Base-by-base conservation (phyloP, 2,329 filamentous ascomycete species). In the Botryosphaeria dothidea region DNA sequence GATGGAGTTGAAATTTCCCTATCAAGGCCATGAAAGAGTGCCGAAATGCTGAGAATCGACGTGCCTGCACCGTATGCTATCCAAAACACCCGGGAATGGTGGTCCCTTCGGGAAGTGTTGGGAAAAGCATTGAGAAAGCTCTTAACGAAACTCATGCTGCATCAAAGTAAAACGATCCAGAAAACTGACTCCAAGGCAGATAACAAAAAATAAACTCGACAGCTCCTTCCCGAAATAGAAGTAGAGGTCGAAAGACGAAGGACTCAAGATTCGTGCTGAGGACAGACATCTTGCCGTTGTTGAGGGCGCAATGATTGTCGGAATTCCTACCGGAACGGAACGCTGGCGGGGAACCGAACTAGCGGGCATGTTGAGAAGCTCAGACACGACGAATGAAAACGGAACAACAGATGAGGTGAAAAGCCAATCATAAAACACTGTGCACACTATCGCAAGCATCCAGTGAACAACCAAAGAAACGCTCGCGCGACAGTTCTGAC, bases 41-140 rank as follows among this genome's bases (percentile, higher is more conserved):
- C 38, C 25, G 56, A 46, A 23, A 45, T 29, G 11, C 38, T 45
- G 8, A 60, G 15, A 5, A 46, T 23, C 3, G 56, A 45, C 8
- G 56, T 60, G 41, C 56, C 56, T 45, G 56, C 56, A n/a, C 56
- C 17, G 41, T 60, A 60, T 34, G 56, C 41, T n/a, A 36, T 46
- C 56, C 56, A 60, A 21, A 60, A 60, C 17, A 45, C 19, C 25
- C 27, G 38, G 5, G 41, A 31, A 23, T 60, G 56, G 25, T 23
- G 13, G 41, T 60, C 27, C 11, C 29, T 36, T 9, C 41, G 41
- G 19, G 27, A 46, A 46, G 41, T 60, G 27, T 36, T 46, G 56
- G 41, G 38, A 46, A 60, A 45, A 4, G 27, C 43, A 41, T 27
- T 34, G 2, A 27, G 27, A 9, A 60, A 23, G 25, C 13, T 17